phyloP scores from a whole-genome alignment of 495 filamentous ascomycete species.

The Acidomyces sp. region DNA sequence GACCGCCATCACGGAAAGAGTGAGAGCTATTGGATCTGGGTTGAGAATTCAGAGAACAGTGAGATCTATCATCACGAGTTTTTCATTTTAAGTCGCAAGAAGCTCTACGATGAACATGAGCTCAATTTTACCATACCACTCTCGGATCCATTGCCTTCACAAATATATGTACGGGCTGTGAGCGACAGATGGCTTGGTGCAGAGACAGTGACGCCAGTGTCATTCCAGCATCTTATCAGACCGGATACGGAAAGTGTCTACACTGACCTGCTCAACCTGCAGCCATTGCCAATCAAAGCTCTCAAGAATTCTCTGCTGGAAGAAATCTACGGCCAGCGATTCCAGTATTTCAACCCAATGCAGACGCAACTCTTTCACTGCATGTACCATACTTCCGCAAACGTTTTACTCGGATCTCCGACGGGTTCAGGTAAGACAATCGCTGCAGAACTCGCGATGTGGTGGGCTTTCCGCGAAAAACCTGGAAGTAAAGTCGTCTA shows the following conservation, averaged over 20 bases:
- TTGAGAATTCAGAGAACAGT: conserved; percentile 93
- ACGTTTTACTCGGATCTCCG: conserved; percentile 91
- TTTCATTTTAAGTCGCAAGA: conserved; percentile 80
- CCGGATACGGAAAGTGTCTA: conserved; percentile 97
- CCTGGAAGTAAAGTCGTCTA: conserved; percentile 97
- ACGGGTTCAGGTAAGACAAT: conserved; percentile 97
- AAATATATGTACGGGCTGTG: conserved; percentile 89
- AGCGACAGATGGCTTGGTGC: conserved; percentile 95
- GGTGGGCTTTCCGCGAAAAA: conserved; percentile 95
- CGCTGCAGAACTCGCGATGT: conserved; percentile 96
- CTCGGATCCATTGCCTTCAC: conserved; percentile 78
- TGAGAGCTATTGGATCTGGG: conserved; percentile 97
- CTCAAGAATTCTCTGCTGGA: conserved; percentile 79
- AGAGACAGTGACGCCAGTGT: conserved; percentile 88
- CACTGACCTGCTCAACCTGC: conserved; percentile 82
- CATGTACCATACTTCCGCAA: conserved; percentile 78
- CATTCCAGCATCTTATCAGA: conserved; percentile 94
- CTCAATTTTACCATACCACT: conserved; percentile 96
- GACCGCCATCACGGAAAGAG: conserved; percentile 88
- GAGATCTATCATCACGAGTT: conserved; percentile 98
- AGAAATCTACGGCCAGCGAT: conserved; percentile 74
- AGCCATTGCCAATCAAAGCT: conserved; percentile 76
- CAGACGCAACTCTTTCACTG: conserved; percentile 97
- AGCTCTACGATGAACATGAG: conserved; percentile 86
- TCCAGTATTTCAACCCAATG: conserved; percentile 97